Conservation (phyloP, 345 rosid species). For the Bruguiera sexangula region DNA sequence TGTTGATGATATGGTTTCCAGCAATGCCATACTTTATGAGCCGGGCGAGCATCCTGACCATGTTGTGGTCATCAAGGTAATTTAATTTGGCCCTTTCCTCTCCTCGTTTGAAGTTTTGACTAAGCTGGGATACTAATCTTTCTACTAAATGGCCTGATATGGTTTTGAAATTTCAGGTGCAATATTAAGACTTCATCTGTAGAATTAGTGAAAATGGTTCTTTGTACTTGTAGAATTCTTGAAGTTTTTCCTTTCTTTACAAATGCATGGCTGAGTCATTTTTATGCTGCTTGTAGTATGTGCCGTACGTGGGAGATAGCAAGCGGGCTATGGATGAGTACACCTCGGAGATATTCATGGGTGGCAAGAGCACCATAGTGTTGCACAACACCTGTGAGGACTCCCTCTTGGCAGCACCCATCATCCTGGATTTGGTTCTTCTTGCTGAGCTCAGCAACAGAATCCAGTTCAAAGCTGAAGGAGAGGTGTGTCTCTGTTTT, state of each 20-base stretch:
- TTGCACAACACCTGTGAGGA: conserved; percentile 96
- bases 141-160: no score
- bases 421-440: conserved; percentile 88
- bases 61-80: conserved; percentile 97
- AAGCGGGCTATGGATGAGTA: conserved; percentile 99
- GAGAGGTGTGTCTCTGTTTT: conserved; percentile 50
- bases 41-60: conserved; percentile 99
- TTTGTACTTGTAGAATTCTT: no score
- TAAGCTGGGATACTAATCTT: background rate
- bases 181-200: no score
- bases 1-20: conserved; percentile 95
- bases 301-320: conserved; percentile 95
- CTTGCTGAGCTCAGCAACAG: conserved; percentile 93
- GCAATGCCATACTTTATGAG: conserved; percentile 82
- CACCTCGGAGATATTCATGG: conserved; percentile 98
- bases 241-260: no score
- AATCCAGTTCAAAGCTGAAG: conserved; percentile 77
- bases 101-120: background rate
- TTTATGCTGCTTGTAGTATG: conserved; percentile 50
- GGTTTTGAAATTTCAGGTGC: no score
- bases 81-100: conserved; percentile 8
- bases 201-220: no score
- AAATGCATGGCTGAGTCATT: background rate
- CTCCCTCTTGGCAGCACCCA: conserved; percentile 96
- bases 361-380: conserved; percentile 87